Evolutionary conservation across 169 alveolate genomes (phyloP).

Genomic region (Cryptosporidium meleagridis): DNA sequence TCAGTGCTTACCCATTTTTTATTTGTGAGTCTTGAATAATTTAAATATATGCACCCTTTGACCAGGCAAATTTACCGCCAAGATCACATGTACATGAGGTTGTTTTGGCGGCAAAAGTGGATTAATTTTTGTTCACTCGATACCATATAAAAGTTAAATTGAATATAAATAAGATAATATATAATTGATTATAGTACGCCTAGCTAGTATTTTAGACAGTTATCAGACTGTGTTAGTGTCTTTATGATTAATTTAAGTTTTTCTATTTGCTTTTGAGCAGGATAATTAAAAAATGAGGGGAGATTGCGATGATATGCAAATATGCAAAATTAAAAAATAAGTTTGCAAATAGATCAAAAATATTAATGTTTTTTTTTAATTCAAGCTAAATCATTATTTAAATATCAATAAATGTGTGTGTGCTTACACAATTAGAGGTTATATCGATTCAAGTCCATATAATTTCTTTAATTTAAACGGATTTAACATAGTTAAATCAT

Average conservation of each 20-base stretch:
- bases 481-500: too few relatives aligned
- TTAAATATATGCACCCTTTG: slow-evolving; percentile 43
- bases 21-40: neutral
- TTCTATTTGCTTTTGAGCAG: neutral
- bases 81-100: neutral
- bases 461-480: neutral
- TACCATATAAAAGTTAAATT: neutral
- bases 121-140: neutral
- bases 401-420: neutral
- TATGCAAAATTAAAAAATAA: neutral
- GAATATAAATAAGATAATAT: neutral
- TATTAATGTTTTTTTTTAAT: neutral
- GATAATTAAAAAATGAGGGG: neutral
- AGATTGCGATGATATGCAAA: neutral
- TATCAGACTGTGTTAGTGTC: neutral
- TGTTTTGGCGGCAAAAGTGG: neutral
- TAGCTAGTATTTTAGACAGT: neutral
- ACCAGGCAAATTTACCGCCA: slow-evolving; percentile 39
- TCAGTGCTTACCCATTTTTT: neutral
- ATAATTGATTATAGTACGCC: neutral
- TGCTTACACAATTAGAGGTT: neutral
- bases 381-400: neutral
- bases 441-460: neutral
- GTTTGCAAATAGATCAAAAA: neutral
- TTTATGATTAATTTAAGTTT: neutral